These are phyloP conservation scores for Brettanomyces anomalus DNA, from an alignment of 805 yeast genomes.

Conservation along the genomic window DNA sequence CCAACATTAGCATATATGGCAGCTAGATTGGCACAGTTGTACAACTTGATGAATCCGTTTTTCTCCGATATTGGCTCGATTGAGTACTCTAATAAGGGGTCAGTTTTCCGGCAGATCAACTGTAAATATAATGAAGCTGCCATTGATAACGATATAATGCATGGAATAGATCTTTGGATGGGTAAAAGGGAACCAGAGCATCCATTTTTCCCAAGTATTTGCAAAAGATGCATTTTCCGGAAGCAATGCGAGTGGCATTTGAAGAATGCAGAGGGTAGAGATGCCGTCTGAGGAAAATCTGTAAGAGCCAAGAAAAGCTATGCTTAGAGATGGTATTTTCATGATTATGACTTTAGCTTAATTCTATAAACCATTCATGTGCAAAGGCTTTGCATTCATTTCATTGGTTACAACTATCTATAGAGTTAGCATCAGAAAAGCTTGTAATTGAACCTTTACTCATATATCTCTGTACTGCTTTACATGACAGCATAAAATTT, in stretches of 20 bases:
- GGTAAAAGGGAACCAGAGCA: conserved; percentile 45
- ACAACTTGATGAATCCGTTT: conserved; percentile 26
- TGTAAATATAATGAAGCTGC: conserved; percentile 29
- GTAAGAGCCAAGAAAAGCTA: no score
- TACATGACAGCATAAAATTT: no score
- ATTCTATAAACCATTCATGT: no score
- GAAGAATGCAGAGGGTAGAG: conserved; percentile 4
- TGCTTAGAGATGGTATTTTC: no score
- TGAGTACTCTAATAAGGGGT: conserved; percentile 42
- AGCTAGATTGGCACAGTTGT: conserved; percentile 42
- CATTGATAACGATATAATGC: conserved; percentile 22
- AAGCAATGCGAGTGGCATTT: conserved; percentile 32
- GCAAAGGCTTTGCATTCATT: no score
- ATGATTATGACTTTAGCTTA: no score
- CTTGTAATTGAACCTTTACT: no score
- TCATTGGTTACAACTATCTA: no score
- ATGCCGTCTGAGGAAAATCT: no score
- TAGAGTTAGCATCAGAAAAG: no score
- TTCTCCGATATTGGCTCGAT: conserved; percentile 32
- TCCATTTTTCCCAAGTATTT: conserved; percentile 32
- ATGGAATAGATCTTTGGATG: conserved; percentile 45
- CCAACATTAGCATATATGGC: conserved; percentile 51
- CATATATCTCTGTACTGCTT: no score
- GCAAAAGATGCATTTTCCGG: conserved; percentile 48
- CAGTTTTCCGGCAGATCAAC: conserved; percentile 31